phyloP scores from a whole-genome alignment of 2,329 filamentous ascomycete genomes.

The Fusarium sp. region DNA sequence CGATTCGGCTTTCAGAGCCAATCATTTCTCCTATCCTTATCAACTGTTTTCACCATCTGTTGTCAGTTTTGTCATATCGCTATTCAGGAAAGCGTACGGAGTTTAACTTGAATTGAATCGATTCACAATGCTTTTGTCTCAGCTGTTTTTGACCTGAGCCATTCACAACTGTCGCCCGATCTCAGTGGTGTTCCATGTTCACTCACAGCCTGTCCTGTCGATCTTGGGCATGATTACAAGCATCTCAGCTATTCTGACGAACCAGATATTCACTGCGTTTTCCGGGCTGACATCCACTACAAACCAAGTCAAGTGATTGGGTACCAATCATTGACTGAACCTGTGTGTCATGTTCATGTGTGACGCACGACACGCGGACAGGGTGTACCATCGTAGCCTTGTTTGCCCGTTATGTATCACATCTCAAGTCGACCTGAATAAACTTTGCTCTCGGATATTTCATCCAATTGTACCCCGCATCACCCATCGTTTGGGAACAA shows the following conservation, averaged over 20 bases:
- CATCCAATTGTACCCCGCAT: conserved; percentile 10
- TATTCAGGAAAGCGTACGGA: conserved; percentile 19
- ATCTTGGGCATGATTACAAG: conserved; percentile 11
- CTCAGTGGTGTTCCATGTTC: neutral
- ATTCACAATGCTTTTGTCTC: neutral
- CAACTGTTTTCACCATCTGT: conserved; percentile 14
- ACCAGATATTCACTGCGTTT: conserved; percentile 20
- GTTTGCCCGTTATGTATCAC: conserved; percentile 17
- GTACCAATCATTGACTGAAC: conserved; percentile 3
- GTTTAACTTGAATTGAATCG: conserved; percentile 33
- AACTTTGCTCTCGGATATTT: neutral
- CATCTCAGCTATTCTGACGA: conserved; percentile 5
- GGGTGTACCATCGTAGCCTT: conserved; percentile 1
- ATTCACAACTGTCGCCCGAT: neutral
- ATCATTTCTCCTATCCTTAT: neutral
- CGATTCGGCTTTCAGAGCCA: conserved; percentile 3
- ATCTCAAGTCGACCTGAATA: conserved; percentile 8
- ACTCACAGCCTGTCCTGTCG: neutral
- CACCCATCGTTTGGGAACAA: neutral
- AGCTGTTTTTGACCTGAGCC: neutral
- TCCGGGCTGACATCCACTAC: conserved; percentile 3
- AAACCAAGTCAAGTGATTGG: conserved; percentile 31
- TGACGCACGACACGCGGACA: conserved; percentile 23
- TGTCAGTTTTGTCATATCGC: neutral
- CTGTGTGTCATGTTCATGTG: conserved; percentile 17